These are phyloP conservation scores for Kwoniella shandongensis DNA, from an alignment of 768 basidiomycete species.

Conservation along the genomic window DNA sequence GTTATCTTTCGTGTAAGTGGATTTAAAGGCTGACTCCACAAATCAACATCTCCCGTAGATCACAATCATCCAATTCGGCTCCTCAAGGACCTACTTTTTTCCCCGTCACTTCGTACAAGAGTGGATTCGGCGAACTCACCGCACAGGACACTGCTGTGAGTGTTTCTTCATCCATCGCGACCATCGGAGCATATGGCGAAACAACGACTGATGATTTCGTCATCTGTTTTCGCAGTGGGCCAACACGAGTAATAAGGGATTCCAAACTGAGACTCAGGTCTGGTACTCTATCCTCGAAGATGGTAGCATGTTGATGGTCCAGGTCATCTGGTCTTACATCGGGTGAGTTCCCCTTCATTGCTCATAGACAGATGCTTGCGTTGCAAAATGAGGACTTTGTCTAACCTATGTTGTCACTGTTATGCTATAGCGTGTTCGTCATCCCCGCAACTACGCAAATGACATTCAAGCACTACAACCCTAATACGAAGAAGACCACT, in stretches of 20 bases:
- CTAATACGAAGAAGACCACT: conserved; percentile 66
- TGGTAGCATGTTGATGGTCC: conserved; percentile 74
- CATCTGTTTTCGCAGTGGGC: conserved; percentile 60
- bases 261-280: conserved; percentile 83
- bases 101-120: conserved; percentile 64
- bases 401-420: conserved; percentile 12
- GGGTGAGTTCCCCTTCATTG: conserved; percentile 63
- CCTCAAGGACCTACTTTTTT: conserved; percentile 65
- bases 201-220: conserved; percentile 29
- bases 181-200: not conserved
- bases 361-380: not conserved
- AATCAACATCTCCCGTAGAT: conserved; percentile 5
- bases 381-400: conserved; percentile 1
- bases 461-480: conserved; percentile 81
- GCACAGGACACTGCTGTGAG: conserved; percentile 51
- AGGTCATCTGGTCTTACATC: conserved; percentile 82
- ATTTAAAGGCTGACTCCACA: not conserved
- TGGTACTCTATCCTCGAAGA: conserved; percentile 82
- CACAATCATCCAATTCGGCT: conserved; percentile 15
- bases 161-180: conserved; percentile 50
- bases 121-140: conserved; percentile 40
- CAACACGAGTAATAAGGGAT: conserved; percentile 67
- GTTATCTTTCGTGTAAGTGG: too few relatives aligned
- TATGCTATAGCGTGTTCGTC: conserved; percentile 59
- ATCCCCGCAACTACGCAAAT: conserved; percentile 96